A percentile compares a stretch with the other conserved stretches of the same genome.
Evolutionary conservation across 2,329 filamentous ascomycete species (phyloP).

Genomic region (Exophiala phaeomuriformis): DNA sequence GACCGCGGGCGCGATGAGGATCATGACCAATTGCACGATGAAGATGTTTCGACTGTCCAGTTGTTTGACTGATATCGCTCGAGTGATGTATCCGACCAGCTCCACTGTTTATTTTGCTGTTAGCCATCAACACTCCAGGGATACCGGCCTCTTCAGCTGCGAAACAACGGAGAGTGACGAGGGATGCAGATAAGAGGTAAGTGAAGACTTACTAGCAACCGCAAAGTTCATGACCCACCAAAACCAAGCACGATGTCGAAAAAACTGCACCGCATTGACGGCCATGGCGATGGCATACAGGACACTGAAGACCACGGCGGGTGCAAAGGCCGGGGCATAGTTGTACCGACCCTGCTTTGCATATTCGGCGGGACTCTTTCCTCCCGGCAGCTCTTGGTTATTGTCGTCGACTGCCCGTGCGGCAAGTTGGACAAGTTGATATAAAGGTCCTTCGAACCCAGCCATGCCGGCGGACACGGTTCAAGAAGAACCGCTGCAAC

Average conservation of each 20-base stretch:
- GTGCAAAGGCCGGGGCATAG: constrained; percentile 35
- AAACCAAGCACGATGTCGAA: constrained; percentile 34
- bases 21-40: constrained; percentile 36
- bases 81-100: constrained; percentile 34
- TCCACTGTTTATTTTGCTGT: constrained; percentile 30
- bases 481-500: background rate
- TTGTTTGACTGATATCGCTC: constrained; percentile 26
- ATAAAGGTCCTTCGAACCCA: background rate
- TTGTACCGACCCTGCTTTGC: constrained; percentile 26
- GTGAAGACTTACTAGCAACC: constrained; percentile 28
- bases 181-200: background rate
- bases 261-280: constrained; percentile 30
- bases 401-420: constrained; percentile 1
- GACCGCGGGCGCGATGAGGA: constrained; percentile 41
- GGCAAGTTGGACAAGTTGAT: constrained; percentile 5
- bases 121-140: background rate
- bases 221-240: constrained; percentile 44
- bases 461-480: background rate
- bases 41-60: constrained; percentile 15
- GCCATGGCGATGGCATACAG: constrained; percentile 30
- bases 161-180: background rate
- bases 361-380: constrained; percentile 12
- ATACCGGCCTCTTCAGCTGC: background rate
- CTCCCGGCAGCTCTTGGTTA: background rate
- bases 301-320: constrained; percentile 33